These are phyloP conservation scores for Mortierella sp. DNA, from an alignment of 371 early-diverging fungal genomes.

Conservation along the genomic window DNA sequence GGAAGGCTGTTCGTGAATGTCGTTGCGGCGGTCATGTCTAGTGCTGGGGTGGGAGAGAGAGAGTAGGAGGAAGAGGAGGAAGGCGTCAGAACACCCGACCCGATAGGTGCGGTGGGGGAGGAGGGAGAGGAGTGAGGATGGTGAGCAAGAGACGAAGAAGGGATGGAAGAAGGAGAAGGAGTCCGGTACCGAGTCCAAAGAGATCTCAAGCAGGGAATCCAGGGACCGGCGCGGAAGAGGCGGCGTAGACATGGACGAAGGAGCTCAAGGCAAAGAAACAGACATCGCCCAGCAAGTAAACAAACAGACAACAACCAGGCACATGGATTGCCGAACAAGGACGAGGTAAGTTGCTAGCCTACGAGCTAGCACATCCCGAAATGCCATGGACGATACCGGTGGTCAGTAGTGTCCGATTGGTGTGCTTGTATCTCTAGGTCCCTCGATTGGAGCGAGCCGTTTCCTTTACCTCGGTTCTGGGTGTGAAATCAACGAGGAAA, in stretches of 20 bases:
- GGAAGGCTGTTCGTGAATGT: slow-evolving; percentile 37
- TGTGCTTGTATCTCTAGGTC: too few species aligned
- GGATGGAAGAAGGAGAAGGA: neutral
- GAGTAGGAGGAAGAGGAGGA: neutral
- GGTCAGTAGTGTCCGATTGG: neutral
- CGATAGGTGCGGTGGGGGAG: neutral
- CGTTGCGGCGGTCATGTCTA: slow-evolving; percentile 35
- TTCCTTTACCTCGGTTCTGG: slow-evolving; percentile 8
- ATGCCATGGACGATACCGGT: too few species aligned
- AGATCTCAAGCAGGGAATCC: neutral
- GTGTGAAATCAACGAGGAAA: slow-evolving; percentile 6
- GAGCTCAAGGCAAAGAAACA: too few species aligned
- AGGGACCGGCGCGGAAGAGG: too few species aligned
- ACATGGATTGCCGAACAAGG: too few species aligned
- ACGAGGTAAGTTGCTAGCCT: too few species aligned
- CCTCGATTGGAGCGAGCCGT: slow-evolving; percentile 6
- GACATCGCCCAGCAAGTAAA: neutral
- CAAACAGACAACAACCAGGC: too few species aligned
- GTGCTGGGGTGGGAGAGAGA: neutral
- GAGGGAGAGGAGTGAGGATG: neutral
- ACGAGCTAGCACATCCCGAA: too few species aligned
- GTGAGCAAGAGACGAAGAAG: neutral
- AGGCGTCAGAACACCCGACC: neutral
- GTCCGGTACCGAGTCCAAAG: neutral
- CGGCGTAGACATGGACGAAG: too few species aligned